A percentile compares a stretch with the other conserved stretches of the same genome.
Evolutionary conservation across 1,284 basidiomycete genomes (phyloP).

Genomic region (Taiwanofungus camphoratus): DNA sequence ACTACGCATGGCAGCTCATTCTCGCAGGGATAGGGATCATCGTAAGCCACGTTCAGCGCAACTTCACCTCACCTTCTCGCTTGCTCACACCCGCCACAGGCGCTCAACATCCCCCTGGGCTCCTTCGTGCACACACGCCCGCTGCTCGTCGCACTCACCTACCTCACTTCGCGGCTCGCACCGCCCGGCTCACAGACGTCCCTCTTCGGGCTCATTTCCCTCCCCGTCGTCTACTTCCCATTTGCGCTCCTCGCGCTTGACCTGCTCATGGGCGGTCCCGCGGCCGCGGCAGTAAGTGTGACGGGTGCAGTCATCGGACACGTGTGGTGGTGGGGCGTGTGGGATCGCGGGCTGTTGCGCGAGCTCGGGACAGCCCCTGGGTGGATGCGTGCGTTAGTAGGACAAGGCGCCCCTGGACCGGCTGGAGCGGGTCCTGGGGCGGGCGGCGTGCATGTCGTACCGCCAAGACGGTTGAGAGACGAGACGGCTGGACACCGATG

Average conservation of each 20-base stretch:
- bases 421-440: conserved; percentile 17
- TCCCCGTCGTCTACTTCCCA: conserved; percentile 72
- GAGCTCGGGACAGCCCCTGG: conserved; percentile 31
- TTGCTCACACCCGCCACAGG: conserved; percentile 24
- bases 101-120: conserved; percentile 60
- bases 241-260: conserved; percentile 73
- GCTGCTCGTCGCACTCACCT: conserved; percentile 63
- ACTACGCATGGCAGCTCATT: conserved; percentile 71
- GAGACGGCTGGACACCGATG: conserved; percentile 31
- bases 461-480: conserved; percentile 24
- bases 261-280: conserved; percentile 58
- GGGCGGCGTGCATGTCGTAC: conserved; percentile 29
- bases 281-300: conserved; percentile 48
- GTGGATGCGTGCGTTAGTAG: conserved; percentile 33
- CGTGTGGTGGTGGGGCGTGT: conserved; percentile 71
- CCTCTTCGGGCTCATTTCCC: conserved; percentile 66
- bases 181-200: conserved; percentile 63
- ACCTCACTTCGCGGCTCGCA: conserved; percentile 62
- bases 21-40: conserved; percentile 42
- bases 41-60: conserved; percentile 6
- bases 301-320: conserved; percentile 76
- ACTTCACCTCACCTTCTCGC: not conserved
- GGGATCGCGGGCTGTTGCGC: conserved; percentile 29
- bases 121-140: conserved; percentile 58
- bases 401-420: conserved; percentile 20